These are phyloP conservation scores for Pichia sp. DNA, from an alignment of 1,139 yeast genomes.

Conservation along the genomic window DNA sequence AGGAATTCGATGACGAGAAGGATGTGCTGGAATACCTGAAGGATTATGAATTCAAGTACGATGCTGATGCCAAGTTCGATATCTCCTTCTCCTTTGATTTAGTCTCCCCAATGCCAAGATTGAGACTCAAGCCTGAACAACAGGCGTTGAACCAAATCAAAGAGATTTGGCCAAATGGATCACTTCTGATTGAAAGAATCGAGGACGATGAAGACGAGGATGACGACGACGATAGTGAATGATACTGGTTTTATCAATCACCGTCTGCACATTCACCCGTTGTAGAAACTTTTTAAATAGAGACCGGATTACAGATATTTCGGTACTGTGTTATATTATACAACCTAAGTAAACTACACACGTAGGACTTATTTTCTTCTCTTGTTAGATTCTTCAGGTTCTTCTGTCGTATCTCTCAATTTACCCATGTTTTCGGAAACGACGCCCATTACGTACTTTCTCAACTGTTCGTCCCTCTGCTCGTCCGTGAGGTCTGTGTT, in stretches of 20 bases:
- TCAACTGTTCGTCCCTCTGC: constrained; percentile 44
- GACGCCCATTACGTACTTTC: constrained; percentile 63
- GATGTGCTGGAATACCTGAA: constrained; percentile 19
- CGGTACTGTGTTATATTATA: too few relatives aligned
- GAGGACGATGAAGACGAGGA: constrained; percentile 35
- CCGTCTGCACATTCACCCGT: not conserved
- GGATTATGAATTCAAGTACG: constrained; percentile 3
- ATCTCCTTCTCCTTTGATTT: constrained; percentile 44
- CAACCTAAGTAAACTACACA: too few relatives aligned
- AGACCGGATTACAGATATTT: too few relatives aligned
- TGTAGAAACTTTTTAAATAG: too few relatives aligned
- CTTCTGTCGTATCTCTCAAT: constrained; percentile 16
- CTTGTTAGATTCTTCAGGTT: constrained; percentile 18
- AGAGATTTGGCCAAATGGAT: constrained; percentile 64
- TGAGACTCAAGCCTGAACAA: constrained; percentile 37
- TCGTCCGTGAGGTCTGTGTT: constrained; percentile 75
- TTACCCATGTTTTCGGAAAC: constrained; percentile 48
- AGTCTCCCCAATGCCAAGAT: constrained; percentile 60
- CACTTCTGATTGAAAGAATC: constrained; percentile 48
- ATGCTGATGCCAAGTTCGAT: not conserved
- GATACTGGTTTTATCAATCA: not conserved
- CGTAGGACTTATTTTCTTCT: constrained; percentile 22
- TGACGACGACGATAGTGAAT: constrained; percentile 23
- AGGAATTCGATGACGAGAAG: constrained; percentile 13
- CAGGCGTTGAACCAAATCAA: constrained; percentile 41